These are phyloP conservation scores for Aspergillus coremiiformis DNA, from an alignment of 495 filamentous ascomycete species.

Conservation along the genomic window DNA sequence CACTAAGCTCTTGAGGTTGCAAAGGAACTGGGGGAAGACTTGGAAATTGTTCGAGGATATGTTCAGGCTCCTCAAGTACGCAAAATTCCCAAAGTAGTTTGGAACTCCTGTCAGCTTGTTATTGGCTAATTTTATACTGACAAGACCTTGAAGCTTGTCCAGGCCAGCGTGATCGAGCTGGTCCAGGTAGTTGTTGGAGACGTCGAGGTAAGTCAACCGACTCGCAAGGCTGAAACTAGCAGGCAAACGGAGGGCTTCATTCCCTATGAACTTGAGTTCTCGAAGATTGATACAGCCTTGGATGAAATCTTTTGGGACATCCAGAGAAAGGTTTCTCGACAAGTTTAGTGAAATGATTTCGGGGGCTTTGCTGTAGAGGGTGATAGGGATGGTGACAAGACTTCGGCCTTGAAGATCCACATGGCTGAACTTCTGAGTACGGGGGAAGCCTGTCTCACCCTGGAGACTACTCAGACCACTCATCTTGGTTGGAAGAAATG, in stretches of 20 bases:
- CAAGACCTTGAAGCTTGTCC: constrained; percentile 58
- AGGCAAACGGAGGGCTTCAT: constrained; percentile 83
- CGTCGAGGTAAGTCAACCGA: constrained; percentile 78
- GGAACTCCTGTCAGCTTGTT: constrained; percentile 77
- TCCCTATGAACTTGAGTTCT: constrained; percentile 89
- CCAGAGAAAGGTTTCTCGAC: constrained; percentile 82
- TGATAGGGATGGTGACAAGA: constrained; percentile 89
- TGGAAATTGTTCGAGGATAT: constrained; percentile 88
- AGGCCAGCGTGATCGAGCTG: constrained; percentile 78
- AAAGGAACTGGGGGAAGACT: constrained; percentile 76
- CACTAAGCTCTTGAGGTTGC: constrained; percentile 71
- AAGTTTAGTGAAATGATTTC: constrained; percentile 95
- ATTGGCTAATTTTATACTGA: constrained; percentile 88
- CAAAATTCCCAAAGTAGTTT: constrained; percentile 70
- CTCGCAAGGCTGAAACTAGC: constrained; percentile 75
- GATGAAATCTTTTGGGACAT: constrained; percentile 95
- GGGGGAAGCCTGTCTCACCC: constrained; percentile 70
- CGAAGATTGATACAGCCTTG: constrained; percentile 84
- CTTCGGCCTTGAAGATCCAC: constrained; percentile 89
- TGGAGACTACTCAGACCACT: constrained; percentile 64
- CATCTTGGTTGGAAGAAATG: constrained; percentile 81
- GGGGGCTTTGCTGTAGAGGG: constrained; percentile 78
- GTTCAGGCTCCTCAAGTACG: constrained; percentile 70
- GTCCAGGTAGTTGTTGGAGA: constrained; percentile 89
- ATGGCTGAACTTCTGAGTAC: constrained; percentile 82